Evolutionary conservation across 73 alveolate species (phyloP).

Genomic region (Stentor roeselii): DNA sequence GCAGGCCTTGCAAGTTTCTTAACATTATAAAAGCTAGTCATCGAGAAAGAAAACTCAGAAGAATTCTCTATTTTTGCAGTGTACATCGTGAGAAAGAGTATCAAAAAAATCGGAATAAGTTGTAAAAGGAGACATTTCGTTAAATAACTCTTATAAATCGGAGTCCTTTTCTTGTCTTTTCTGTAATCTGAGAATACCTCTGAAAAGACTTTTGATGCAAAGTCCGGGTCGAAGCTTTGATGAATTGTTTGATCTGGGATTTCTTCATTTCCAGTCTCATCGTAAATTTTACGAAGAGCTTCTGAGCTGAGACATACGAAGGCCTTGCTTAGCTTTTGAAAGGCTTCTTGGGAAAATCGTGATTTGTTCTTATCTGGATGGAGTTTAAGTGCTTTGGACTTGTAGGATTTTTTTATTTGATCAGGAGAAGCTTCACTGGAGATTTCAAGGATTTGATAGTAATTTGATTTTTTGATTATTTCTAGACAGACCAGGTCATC

Average conservation of each 20-base stretch:
- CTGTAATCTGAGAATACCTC: not conserved
- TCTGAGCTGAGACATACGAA: not conserved
- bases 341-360: not conserved
- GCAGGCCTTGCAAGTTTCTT: not conserved
- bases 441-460: not conserved
- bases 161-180: not conserved
- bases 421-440: not conserved
- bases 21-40: not conserved
- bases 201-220: not conserved
- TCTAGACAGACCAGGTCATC: not conserved
- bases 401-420: slow-evolving; percentile 1
- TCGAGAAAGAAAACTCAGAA: not conserved
- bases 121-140: not conserved
- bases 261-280: not conserved
- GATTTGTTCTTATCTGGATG: not conserved
- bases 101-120: not conserved
- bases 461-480: no score
- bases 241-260: not conserved
- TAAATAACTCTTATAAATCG: not conserved
- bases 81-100: not conserved
- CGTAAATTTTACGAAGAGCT: not conserved
- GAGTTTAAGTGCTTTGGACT: not conserved
- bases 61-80: not conserved
- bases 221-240: not conserved
- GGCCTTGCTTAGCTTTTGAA: not conserved